Percentiles rank a stretch among this genome's conserved stretches.
Conservation (phyloP, 2,329 filamentous ascomycete species). For the Sclerotinia subarctica region DNA sequence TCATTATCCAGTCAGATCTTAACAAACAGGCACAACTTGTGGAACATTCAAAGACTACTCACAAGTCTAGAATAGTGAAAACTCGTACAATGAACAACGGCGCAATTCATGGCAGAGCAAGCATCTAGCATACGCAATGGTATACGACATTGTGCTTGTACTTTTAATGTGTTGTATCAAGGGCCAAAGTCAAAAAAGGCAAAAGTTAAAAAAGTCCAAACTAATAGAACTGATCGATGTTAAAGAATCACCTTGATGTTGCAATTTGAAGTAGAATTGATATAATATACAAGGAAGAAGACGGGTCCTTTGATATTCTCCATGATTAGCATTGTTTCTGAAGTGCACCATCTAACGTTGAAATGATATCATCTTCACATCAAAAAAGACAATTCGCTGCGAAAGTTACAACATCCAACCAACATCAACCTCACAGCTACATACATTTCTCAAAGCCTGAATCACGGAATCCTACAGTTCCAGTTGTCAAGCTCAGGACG, state of each 20-base stretch:
- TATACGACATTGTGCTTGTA: not conserved
- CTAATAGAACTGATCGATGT: not conserved
- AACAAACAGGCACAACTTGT: not conserved
- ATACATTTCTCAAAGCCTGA: not conserved
- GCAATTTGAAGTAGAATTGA: conserved; percentile 11
- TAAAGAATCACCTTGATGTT: not conserved
- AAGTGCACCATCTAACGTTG: not conserved
- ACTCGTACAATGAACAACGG: not conserved
- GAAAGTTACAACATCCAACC: not conserved
- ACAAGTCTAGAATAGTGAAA: not conserved
- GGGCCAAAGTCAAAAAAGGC: not conserved
- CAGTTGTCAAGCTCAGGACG: not conserved
- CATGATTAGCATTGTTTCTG: not conserved
- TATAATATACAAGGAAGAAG: not conserved
- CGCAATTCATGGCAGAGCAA: not conserved
- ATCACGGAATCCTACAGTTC: not conserved
- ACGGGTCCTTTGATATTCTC: no score
- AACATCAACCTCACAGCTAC: not conserved
- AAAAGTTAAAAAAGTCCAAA: not conserved
- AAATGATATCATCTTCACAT: not conserved
- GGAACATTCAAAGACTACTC: not conserved
- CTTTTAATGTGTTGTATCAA: not conserved
- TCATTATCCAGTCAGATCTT: not conserved
- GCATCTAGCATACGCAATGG: not conserved
- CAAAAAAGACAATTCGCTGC: not conserved